Evolutionary conservation across 129 eudicot genomes (phyloP).

Genomic region (Silybum marianum): DNA sequence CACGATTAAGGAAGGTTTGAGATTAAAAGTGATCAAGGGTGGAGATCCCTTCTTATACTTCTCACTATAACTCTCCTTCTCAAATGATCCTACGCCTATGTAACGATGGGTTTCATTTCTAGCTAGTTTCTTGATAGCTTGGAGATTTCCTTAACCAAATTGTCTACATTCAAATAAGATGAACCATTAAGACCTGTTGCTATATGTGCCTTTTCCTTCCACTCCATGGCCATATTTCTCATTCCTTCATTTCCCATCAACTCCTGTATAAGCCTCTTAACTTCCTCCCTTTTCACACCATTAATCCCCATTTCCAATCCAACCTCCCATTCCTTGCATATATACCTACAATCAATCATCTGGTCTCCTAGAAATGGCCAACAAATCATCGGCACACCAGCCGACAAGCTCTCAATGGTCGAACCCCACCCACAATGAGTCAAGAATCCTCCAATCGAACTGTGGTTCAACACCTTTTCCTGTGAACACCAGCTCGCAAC

Average conservation of each 20-base stretch:
- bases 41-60: too few relatives aligned
- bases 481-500: slow-evolving; percentile 2
- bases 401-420: slow-evolving; percentile 19
- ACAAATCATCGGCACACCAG: slow-evolving; percentile 22
- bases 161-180: slow-evolving; percentile 1
- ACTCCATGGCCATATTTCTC: background rate
- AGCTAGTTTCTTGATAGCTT: background rate
- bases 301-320: slow-evolving; percentile 4
- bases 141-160: background rate
- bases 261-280: background rate
- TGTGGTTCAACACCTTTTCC: background rate
- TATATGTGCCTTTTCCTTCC: background rate
- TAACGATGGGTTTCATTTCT: background rate
- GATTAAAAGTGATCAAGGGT: too few relatives aligned
- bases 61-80: too few relatives aligned
- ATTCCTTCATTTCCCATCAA: slow-evolving; percentile 10
- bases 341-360: background rate
- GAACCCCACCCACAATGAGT: slow-evolving; percentile 19
- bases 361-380: slow-evolving; percentile 17
- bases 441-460: slow-evolving; percentile 9
- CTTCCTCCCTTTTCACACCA: slow-evolving; percentile 11
- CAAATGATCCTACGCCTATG: too few relatives aligned
- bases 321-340: slow-evolving; percentile 10
- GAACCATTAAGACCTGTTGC: background rate
- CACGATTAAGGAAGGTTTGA: too few relatives aligned